Conservation (phyloP, 257 asterid genomes). For the Petunia axillaris region DNA sequence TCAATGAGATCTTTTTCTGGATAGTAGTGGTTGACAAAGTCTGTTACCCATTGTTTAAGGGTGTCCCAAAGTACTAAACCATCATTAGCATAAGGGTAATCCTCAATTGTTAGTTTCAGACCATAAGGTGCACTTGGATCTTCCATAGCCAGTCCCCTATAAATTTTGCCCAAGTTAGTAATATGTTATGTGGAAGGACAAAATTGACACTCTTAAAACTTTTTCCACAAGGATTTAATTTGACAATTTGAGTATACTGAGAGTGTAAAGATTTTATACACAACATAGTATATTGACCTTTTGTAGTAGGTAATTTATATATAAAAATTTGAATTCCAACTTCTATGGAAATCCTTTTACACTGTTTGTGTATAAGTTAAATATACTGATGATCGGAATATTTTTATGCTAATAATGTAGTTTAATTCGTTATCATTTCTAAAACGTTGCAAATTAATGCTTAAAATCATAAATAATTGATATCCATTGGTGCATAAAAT, state of each 20-base stretch:
- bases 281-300: no score
- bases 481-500: background rate
- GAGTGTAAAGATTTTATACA: no score
- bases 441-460: background rate
- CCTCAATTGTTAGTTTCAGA: constrained; percentile 66
- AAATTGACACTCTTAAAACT: no score
- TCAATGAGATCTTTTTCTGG: constrained; percentile 37
- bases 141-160: constrained; percentile 81
- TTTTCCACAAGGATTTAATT: background rate
- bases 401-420: no score
- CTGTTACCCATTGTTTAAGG: constrained; percentile 68
- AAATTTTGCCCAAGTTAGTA: background rate
- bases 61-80: constrained; percentile 76
- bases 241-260: no score
- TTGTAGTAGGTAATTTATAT: no score
- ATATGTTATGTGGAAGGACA: background rate
- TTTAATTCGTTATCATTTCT: background rate
- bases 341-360: no score
- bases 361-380: no score
- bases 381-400: no score
- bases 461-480: background rate
- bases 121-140: constrained; percentile 76
- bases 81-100: constrained; percentile 80
- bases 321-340: no score
- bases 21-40: constrained; percentile 61